Conservation (phyloP, 176 grass and related monocot genomes). For the Rhynchospora pubera region DNA sequence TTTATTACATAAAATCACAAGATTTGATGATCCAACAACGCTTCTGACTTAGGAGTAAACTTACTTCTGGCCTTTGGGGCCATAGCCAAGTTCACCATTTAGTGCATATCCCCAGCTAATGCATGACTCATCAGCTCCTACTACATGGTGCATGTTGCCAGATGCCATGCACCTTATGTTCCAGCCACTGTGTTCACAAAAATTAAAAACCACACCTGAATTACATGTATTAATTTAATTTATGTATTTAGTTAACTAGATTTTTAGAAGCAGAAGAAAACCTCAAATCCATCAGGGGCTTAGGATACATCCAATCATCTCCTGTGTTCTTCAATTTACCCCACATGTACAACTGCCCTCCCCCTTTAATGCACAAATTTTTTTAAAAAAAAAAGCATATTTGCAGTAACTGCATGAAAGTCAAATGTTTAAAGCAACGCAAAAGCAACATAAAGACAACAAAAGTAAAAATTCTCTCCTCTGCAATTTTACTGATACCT, state of each 20-base stretch:
- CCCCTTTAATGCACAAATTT: conserved; percentile 31
- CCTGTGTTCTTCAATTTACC: conserved; percentile 89
- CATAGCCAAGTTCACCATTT: conserved; percentile 88
- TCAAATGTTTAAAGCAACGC: neutral
- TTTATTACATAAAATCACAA: neutral
- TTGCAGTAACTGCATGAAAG: neutral
- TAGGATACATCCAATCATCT: conserved; percentile 99
- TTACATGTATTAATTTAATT: neutral
- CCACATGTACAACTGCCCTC: conserved; percentile 99
- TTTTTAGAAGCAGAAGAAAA: conserved; percentile 20
- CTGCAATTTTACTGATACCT: neutral
- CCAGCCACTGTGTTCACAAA: conserved; percentile 73
- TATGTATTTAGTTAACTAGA: conserved; percentile 10
- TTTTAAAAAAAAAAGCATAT: neutral
- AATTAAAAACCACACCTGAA: neutral
- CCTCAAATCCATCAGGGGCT: conserved; percentile 96
- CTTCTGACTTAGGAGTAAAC: conserved; percentile 7
- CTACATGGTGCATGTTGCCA: conserved; percentile 93
- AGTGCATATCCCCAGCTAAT: conserved; percentile 83
- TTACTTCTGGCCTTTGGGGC: conserved; percentile 85
- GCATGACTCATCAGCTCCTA: conserved; percentile 94
- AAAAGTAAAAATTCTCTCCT: neutral
- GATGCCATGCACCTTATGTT: conserved; percentile 98
- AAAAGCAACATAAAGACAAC: neutral
- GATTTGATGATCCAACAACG: neutral